Evolutionary conservation across 2,329 filamentous ascomycete species (phyloP), one percentile per base, ranked within the genome.

Genomic region (Cryphonectria carpinicola): DNA sequence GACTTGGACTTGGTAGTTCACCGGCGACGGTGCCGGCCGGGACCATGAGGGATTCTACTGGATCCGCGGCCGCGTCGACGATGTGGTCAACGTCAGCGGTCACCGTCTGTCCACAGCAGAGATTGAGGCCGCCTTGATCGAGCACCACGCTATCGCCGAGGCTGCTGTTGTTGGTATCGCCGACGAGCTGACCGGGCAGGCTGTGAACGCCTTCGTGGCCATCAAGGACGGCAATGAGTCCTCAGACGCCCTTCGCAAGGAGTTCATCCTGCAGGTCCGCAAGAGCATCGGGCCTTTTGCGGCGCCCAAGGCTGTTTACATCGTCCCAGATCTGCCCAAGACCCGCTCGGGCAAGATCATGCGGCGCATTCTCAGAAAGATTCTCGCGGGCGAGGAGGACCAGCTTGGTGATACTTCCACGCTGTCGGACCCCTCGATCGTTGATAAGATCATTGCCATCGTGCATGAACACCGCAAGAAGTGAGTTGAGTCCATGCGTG

Each of bases 31-130:
- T 79, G 96, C 96, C 69, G 96, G 93, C 72, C 93, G 96, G 79
- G 96, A 99, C 81, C 93, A 97, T 82, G 96, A 99, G 78, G 96
- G 96, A 70, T 99, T 98, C 87, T 99, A 98, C 89, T 99, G 96
- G 96, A 99, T 99, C 81, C 93, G 96, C 73, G 96, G 96, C 75
- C 94, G 96, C 82, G 96, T 99, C 67, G 96, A 99, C 79, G 96
- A 99, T 78, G 96, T 99, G 60, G 95, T 99, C 81, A 99, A 99
- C 82, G 96, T 99, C 73, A 96, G 93, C 76, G 96, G 96, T 39
- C 96, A 99, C 83, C 92, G 96, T 81, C 87, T 99, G 73, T 98
- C 95, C 22, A 99, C 96, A 13, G 95, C 96, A 49, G 96, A 99
- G 82, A 99, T 99, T 75, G 96, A 99, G 84, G 96, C 96, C 39